Evolutionary conservation across 73 alveolate genomes (phyloP), one percentile per base, ranked within the genome.

Genomic region (Blepharisma japonicum): DNA sequence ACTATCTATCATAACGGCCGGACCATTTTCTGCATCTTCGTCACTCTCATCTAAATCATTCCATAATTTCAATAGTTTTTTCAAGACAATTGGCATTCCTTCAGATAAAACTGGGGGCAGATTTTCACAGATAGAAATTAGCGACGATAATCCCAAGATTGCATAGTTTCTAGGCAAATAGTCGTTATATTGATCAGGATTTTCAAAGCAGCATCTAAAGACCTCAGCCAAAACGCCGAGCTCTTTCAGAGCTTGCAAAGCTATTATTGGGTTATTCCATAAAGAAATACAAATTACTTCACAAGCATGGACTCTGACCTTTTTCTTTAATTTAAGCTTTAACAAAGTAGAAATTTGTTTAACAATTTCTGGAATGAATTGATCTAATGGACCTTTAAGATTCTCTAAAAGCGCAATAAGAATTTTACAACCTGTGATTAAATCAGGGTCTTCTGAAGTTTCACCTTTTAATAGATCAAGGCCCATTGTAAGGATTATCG

Each of bases 321-420:
- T 77, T 71, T 55, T 49, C 27, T 50, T 68, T 54, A 71, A 0
- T 83, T 56, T 47, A 55, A 6, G 23, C 50, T 71, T 54, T 45
- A 27, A n/a, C 50, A 9, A 14, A 25, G 53, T 20, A 81, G 77
- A 38, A 70, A 82, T 23, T 46, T 23, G 25, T 47, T 45, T 56
- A 27, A 45, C 20, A 4, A 51, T 78, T 68, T 48, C 55, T 5
- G 88, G 83, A 39, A 86, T 68, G 38, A 68, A 71, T 23, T 55
- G 84, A 77, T 87, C 88, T n/a, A 87, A 61, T n/a, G 39, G 56
- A 6, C 94, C 94, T 23, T 68, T 18, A 14, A 71, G 68, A 71
- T 83, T 83, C 80, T 87, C 94, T 39, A 83, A 20, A 55, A 87
- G 55, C 11, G 94, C 80, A 21, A 86, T 84, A 9, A 87, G 32